Evolutionary conservation across 345 rosid genomes (phyloP).

Genomic region (Pistacia integerrima): DNA sequence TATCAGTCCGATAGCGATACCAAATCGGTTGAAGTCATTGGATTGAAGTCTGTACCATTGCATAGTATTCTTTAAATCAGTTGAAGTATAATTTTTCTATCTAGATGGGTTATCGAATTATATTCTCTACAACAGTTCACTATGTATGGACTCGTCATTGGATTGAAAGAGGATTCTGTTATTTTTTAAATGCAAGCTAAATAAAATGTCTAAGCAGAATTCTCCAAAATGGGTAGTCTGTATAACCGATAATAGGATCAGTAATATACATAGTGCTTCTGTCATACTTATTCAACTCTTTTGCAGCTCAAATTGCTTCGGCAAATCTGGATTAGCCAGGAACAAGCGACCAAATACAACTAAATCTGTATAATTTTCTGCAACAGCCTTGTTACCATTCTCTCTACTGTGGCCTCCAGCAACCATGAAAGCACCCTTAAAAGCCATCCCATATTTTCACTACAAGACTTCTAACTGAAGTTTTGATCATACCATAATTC

Average conservation of each 20-base stretch:
- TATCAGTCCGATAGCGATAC: too few species aligned
- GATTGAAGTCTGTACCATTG: too few species aligned
- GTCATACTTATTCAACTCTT: conserved; percentile 31
- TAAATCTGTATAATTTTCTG: conserved; percentile 18
- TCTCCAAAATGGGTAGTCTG: background rate
- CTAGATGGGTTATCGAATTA: too few species aligned
- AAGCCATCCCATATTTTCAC: conserved; percentile 28
- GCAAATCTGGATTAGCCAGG: conserved; percentile 54
- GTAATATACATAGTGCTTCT: conserved; percentile 21
- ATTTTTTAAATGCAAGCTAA: too few species aligned
- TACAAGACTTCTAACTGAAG: too few species aligned
- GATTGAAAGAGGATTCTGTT: too few species aligned
- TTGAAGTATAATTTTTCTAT: too few species aligned
- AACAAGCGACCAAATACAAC: conserved; percentile 17
- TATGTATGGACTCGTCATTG: too few species aligned
- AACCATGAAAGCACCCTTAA: conserved; percentile 37
- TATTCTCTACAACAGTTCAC: too few species aligned
- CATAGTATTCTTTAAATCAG: too few species aligned
- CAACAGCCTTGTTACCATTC: conserved; percentile 33
- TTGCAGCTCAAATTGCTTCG: conserved; percentile 20
- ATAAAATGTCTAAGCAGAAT: background rate
- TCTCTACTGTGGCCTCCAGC: conserved; percentile 44
- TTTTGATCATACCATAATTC: too few species aligned
- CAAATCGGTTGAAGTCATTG: too few species aligned
- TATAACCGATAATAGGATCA: conserved; percentile 42